Evolutionary conservation across 106 monocot genomes (phyloP), one percentile per base, ranked within the genome.

Genomic region (Acorus calamus): DNA sequence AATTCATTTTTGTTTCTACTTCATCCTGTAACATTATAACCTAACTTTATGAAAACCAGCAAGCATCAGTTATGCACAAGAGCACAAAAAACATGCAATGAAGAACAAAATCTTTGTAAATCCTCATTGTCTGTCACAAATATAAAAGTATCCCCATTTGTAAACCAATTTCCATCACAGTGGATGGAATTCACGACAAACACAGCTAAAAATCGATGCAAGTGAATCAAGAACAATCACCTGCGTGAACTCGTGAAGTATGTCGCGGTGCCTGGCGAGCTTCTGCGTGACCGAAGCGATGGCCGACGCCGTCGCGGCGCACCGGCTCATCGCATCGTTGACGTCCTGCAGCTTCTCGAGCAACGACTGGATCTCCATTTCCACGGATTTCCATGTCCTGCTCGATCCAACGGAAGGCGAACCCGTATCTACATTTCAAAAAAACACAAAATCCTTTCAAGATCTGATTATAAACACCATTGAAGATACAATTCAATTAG

Each of bases 251-350:
- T 68, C 78, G 47, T 78, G 73, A 11, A 73, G 78, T 61, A 78
- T 78, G 63, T 78, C 78, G 4, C 73, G 51, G 48, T 78, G 78
- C 59, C 78, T 60, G 11, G 78, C 54, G 12, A 78, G 73, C 57
- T 73, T 78, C 73, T 73, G 73, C 8, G 57, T 42, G 47, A 69
- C 68, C 46, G 72, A 62, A 53, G 62, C 44, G 6, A 67, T 56
- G 46, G 67, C 45, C 7, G 63, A 52, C n/a, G 64, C 50, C 47
- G 66, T 57, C 8, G 67, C 58, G 11, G 78, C 68, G 63, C 68
- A 73, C 9, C 67, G 47, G 68, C 69, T 73, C 78, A 78, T 78
- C 50, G 63, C 68, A 52, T 78, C 78, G 47, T 78, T 78, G 14
- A 73, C 68, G 52, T 78, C 69, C 3, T 53, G 57, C 46, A 78